Evolutionary conservation across 148 eudicot genomes (phyloP).

Genomic region (Camellia granthamiana): DNA sequence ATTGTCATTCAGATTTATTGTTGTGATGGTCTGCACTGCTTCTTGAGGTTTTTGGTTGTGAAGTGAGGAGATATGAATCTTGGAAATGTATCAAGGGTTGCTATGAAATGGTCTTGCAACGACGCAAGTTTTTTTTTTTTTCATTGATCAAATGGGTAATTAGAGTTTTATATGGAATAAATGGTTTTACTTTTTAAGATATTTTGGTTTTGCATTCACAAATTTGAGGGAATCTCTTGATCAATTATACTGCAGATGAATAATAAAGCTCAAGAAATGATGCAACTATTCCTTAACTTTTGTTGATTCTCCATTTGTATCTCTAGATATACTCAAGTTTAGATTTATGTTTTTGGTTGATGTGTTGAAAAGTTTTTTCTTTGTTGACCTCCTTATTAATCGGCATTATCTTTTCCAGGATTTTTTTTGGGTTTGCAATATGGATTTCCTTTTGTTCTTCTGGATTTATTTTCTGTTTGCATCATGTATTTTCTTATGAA

Average conservation of each 20-base stretch:
- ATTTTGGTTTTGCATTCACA: not conserved
- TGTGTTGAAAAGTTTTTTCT: not conserved
- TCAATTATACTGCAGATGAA: too few relatives aligned
- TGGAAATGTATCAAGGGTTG: constrained; percentile 1
- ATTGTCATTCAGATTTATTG: not conserved
- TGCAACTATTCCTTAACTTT: too few relatives aligned
- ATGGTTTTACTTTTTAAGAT: constrained; percentile 3
- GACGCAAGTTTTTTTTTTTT: not conserved
- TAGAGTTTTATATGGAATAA: constrained; percentile 4
- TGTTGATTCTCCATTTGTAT: too few relatives aligned
- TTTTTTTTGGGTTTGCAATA: not conserved
- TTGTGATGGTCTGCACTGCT: not conserved
- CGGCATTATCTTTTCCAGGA: not conserved
- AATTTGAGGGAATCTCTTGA: not conserved
- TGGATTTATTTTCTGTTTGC: not conserved
- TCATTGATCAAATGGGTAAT: not conserved
- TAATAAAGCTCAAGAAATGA: too few relatives aligned
- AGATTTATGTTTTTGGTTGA: too few relatives aligned
- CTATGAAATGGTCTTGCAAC: not conserved
- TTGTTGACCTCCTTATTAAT: not conserved
- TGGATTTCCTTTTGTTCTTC: constrained; percentile 1
- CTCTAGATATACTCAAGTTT: too few relatives aligned
- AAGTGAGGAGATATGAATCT: not conserved
- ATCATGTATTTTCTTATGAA: not conserved
- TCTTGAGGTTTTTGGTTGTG: not conserved